These are phyloP conservation scores for Nemania serpens DNA, from an alignment of 2,329 filamentous ascomycete species.

Conservation along the genomic window DNA sequence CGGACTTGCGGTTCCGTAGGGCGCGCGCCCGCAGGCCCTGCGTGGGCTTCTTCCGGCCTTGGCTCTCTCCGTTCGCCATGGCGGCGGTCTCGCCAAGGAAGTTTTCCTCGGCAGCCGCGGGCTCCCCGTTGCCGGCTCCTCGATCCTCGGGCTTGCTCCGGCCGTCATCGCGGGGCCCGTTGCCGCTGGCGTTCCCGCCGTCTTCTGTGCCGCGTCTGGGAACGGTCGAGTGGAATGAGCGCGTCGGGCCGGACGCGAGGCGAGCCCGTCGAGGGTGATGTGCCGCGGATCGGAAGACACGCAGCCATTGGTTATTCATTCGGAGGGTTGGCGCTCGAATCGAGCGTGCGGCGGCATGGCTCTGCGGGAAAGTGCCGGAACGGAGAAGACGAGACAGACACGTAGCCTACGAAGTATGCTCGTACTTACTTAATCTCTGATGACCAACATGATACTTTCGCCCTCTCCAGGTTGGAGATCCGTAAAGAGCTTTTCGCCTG, in stretches of 20 bases:
- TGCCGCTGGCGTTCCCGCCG: conserved; percentile 16
- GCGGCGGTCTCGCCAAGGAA: conserved; percentile 32
- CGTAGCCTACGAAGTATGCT: too few species aligned
- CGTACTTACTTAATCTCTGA: too few species aligned
- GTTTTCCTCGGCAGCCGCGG: conserved; percentile 21
- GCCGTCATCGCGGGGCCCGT: background rate
- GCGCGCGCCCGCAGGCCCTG: conserved; percentile 32
- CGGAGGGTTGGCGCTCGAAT: conserved; percentile 40
- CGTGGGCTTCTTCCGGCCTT: conserved; percentile 35
- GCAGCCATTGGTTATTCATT: conserved; percentile 41
- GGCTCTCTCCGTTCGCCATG: conserved; percentile 29
- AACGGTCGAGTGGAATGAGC: conserved; percentile 34
- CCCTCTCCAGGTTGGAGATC: background rate
- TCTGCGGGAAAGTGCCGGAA: conserved; percentile 24
- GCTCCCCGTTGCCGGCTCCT: conserved; percentile 5
- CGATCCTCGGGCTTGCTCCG: conserved; percentile 32
- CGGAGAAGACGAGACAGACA: background rate
- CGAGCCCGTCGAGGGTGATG: conserved; percentile 27
- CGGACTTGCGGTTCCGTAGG: conserved; percentile 40
- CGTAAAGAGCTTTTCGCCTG: conserved; percentile 11
- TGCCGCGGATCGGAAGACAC: conserved; percentile 40
- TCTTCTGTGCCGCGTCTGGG: conserved; percentile 29
- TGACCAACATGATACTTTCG: background rate
- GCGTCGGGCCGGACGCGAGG: conserved; percentile 21
- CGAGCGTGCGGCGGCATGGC: conserved; percentile 41